Evolutionary conservation across 2,329 filamentous ascomycete genomes (phyloP).

Genomic region (Cucurbitaria berberidis): DNA sequence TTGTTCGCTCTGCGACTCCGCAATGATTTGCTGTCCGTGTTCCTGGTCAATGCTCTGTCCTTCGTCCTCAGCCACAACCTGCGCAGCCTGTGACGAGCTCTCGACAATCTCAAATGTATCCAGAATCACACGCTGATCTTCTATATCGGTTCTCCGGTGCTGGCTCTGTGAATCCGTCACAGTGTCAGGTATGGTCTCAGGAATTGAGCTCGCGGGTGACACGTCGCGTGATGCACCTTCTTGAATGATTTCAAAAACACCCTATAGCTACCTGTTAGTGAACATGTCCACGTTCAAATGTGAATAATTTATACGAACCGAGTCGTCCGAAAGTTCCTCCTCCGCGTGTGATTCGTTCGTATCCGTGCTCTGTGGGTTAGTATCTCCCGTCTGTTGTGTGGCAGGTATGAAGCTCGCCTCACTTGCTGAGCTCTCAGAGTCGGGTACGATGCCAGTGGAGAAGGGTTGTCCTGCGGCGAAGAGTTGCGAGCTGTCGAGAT

Average conservation of each 20-base stretch:
- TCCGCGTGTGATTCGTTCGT: conserved; percentile 7
- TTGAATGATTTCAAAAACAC: conserved; percentile 17
- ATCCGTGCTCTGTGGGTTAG: conserved; percentile 7
- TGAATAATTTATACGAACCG: conserved; percentile 6
- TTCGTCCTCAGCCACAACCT: background rate
- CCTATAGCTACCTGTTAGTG: conserved; percentile 18
- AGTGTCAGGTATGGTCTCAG: conserved; percentile 35
- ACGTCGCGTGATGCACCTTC: conserved; percentile 13
- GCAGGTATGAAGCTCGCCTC: conserved; percentile 31
- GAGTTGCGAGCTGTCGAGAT: conserved; percentile 28
- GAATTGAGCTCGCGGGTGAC: conserved; percentile 33
- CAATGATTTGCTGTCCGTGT: background rate
- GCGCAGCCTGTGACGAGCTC: conserved; percentile 2
- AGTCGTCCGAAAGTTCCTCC: conserved; percentile 15
- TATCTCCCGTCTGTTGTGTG: conserved; percentile 26
- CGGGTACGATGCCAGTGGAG: conserved; percentile 30
- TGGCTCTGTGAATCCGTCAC: conserved; percentile 24
- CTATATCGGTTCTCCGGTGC: conserved; percentile 1
- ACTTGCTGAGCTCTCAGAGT: conserved; percentile 34
- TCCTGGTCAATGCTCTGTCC: background rate
- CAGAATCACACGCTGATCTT: conserved; percentile 7
- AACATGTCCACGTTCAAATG: background rate
- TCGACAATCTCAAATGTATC: conserved; percentile 10
- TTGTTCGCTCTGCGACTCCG: background rate
- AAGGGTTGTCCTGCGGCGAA: conserved; percentile 16